Evolutionary conservation across 2,329 filamentous ascomycete species (phyloP).

Genomic region (Incumbomyces delicatus): DNA sequence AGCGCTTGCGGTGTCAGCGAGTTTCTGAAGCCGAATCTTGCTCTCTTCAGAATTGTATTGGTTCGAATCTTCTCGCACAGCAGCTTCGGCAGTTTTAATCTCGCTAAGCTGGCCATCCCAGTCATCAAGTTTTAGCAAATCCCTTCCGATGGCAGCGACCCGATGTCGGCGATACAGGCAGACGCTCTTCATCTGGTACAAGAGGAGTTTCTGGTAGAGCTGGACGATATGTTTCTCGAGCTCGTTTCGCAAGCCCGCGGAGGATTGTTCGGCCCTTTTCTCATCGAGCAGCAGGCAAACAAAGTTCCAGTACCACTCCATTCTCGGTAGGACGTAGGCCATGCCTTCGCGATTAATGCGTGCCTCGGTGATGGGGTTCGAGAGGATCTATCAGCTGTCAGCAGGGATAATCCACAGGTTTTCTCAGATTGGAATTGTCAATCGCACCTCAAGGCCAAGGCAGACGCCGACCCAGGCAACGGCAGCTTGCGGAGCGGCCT

Average conservation of each 20-base stretch:
- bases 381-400: neutral
- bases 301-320: slow-evolving; percentile 32
- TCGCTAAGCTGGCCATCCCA: no score
- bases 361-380: neutral
- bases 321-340: slow-evolving; percentile 27
- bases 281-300: slow-evolving; percentile 23
- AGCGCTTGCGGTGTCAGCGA: no score
- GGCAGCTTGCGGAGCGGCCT: slow-evolving; percentile 26
- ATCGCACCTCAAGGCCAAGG: slow-evolving; percentile 27
- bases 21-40: no score
- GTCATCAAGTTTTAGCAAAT: slow-evolving; percentile 26
- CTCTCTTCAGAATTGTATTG: no score
- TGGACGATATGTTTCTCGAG: slow-evolving; percentile 23
- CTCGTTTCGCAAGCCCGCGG: slow-evolving; percentile 12
- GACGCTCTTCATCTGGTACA: slow-evolving; percentile 34
- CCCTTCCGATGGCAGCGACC: slow-evolving; percentile 22
- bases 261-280: neutral
- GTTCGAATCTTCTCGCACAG: no score
- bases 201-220: slow-evolving; percentile 32
- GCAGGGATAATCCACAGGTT: neutral
- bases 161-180: slow-evolving; percentile 28
- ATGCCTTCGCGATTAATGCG: slow-evolving; percentile 28
- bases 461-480: slow-evolving; percentile 31
- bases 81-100: no score
- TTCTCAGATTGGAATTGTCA: slow-evolving; percentile 23